Base-by-base conservation (phyloP, 192 early-diverging fungal species). In the Mortierella hygrophila region DNA sequence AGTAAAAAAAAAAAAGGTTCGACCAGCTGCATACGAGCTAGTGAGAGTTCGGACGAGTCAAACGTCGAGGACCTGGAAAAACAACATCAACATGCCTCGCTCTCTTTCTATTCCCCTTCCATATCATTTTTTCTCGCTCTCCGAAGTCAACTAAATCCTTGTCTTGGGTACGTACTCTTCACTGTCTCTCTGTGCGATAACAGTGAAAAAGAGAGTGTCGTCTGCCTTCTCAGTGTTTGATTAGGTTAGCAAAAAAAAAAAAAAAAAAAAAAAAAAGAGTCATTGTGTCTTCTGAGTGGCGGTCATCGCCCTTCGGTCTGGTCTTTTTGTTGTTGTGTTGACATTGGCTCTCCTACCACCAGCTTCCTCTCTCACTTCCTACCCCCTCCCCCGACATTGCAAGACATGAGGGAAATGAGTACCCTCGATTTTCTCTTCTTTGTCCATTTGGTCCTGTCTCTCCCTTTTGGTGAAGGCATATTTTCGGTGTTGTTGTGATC, bases 371-470 rank as follows among this genome's bases (percentile, higher is more conserved):
- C 4, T 32, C 63, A 0, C 29, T n/a, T 26, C 29, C 65, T 44
- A 1, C 29, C 15, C 40, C 68, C 46, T 70, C 29, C 37, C 44
- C 23, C 42, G 23, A n/a, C 69, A 70, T 70, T 70, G 23, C 69
- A 35, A 40, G 35, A 40, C 40, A 69, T 78, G 69, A 69, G 77
- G 77, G 57, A 60, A 78, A 55, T 60, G 44, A 71, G 68, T 38
- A 54, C 69, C 77, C 68, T 49, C 69, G 68, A 71, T 80, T 60
- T 42, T 49, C 41, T 26, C 23, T 76, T 76, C 23, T 76, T 76
- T 63, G 35, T 46, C 21, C 41, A 57, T 55, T 6, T 55, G 29
- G 71, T 29, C 20, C n/a, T 41, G 21, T 72, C 37, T 26, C 29
- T 72, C 38, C 38, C 68, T 41, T 18, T 68, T 13, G 40, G 21